Base-by-base conservation (phyloP, 768 basidiomycete species). In the Gloeophyllum trabeum region DNA sequence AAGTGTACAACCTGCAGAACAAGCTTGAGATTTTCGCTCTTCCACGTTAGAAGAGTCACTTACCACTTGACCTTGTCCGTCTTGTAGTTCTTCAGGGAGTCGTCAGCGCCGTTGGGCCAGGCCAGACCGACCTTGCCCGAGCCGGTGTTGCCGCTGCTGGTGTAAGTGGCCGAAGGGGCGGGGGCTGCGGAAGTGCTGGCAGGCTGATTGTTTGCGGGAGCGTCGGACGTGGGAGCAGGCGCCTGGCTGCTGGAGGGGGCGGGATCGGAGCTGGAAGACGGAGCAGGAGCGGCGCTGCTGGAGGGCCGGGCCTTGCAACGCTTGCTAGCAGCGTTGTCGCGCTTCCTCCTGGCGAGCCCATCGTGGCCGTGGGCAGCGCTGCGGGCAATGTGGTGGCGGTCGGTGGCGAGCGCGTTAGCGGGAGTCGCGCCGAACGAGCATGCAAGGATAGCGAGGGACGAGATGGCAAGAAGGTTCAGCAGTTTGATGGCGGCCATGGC, bases 41-140 rank as follows among this genome's bases (percentile, higher is more conserved):
- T n/a, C n/a, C n/a, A n/a, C n/a, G n/a, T n/a, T n/a, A 32, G 28
- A 10, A 32, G 16, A 32, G 10, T 32, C 28, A 55, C 64, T 41
- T 49, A 81, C 80, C 45, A 55, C 43, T 52, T 44, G 38, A 75
- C 67, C 3, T 67, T 61, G 22, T 26, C 43, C 20, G 68, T 70
- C 40, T 66, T 61, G 56, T 75, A 87, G 50, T 70, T 61, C 12
- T 58, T 50, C 36, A 90, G 66, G 37, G 68, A 58, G 24, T 59
- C 43, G 45, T 67, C 62, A 45, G 75, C 63, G 41, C 71, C 69
- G 43, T 77, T 71, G 26, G 79, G 68, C 81, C 84, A 90, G 18
- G 71, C 81, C 16, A 82, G 55, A 47, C 84, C 75, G 34, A 72
- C 66, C 59, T 87, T 86, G 35, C 45, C 43, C 13, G 24, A 6